Base-by-base conservation (phyloP, 345 rosid genomes). In the Citrus sp. region DNA sequence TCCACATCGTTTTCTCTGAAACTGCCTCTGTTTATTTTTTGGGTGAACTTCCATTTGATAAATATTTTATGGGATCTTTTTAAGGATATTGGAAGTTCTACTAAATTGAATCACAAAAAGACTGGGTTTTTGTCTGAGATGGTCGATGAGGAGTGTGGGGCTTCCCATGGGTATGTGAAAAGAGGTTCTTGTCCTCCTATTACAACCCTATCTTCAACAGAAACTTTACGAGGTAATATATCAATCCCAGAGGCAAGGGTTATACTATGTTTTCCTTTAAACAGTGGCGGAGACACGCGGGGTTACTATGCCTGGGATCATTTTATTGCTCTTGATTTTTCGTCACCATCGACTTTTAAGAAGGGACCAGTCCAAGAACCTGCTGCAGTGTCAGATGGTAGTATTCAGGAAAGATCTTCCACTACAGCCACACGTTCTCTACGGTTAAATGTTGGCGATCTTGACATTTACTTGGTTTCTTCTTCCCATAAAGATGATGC, bases 241-340 rank as follows among this genome's bases (percentile, higher is more conserved):
- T 88, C 84, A 46, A 61, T 94, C 79, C 86, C 85, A 69, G 83
- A 84, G 81, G 97, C 95, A 66, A 92, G 98, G 84, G 73, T 87
- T 24, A 84, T 96, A 65, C 63, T 96, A 42, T 94, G 97, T 82
- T 91, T 91, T 82, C 95, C 98, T 78, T 84, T 83, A 75, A 85
- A 86, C 77, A 80, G 78, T 67, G 83, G 70, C 55, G 80, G 85
- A 76, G 92, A 60, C 78, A 58, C 42, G 66, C 79, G 77, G 24
- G 80, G 81, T 81, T 80, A 77, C 80, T 81, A 78, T 71, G 80
- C 86, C 70, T 87, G 92, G 90, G 87, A 87, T 77, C 88, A 88
- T 63, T 92, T 96, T 78, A 83, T 96, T 78, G 91, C 92, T 63
- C 70, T 92, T 24, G 98, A 94, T 82, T 72, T 94, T 72, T 83